These are phyloP conservation scores for Canna indica DNA, from an alignment of 176 grass and related monocot species.

Conservation along the genomic window DNA sequence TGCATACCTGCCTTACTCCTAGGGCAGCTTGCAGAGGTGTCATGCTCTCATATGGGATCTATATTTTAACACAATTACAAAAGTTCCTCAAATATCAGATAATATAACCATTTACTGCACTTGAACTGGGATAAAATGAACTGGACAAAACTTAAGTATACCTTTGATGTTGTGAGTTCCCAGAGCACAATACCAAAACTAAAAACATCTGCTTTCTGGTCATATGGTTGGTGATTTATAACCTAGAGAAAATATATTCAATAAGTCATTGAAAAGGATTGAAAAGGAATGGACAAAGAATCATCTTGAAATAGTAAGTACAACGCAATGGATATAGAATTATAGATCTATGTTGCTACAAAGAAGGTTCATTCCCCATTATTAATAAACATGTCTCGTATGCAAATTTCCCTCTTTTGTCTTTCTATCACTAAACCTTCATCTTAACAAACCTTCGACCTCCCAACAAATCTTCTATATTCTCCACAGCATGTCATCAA, in stretches of 20 bases:
- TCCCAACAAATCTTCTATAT: too few relatives aligned
- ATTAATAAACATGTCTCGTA: too few relatives aligned
- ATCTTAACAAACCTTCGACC: too few relatives aligned
- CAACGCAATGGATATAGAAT: not conserved
- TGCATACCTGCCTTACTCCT: constrained; percentile 76
- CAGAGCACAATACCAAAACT: constrained; percentile 98
- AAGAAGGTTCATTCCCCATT: too few relatives aligned
- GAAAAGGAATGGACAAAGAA: not conserved
- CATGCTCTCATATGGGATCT: constrained; percentile 95
- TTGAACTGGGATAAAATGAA: not conserved
- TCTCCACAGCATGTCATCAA: too few relatives aligned
- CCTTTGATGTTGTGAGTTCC: constrained; percentile 92
- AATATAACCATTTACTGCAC: not conserved
- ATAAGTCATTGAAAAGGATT: constrained; percentile 12
- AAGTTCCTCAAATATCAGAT: constrained; percentile 7
- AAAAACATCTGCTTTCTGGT: constrained; percentile 93
- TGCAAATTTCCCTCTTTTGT: too few relatives aligned
- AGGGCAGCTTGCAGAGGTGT: constrained; percentile 94
- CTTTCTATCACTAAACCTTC: too few relatives aligned
- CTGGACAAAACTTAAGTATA: constrained; percentile 13
- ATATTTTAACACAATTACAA: constrained; percentile 10
- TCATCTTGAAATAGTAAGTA: not conserved
- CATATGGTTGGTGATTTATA: constrained; percentile 93
- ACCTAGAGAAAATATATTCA: constrained; percentile 48
- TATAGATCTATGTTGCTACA: not conserved